A percentile compares a stretch with the other conserved stretches of the same genome.
Conservation (phyloP, 1,139 yeast species). For the Torulaspora globosa region DNA sequence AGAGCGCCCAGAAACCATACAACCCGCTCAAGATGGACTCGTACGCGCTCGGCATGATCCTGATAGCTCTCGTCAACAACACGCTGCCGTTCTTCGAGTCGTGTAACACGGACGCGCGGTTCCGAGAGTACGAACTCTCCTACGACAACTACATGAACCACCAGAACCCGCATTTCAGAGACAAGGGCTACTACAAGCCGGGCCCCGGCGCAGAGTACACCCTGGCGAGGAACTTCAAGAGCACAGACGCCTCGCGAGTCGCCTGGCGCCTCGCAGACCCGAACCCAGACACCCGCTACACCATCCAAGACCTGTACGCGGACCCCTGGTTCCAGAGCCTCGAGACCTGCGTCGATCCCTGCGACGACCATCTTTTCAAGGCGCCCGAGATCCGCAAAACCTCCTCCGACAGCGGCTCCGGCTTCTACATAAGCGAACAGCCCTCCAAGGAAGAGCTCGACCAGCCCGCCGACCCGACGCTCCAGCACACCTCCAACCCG, state of each 20-base stretch:
- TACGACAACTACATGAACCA: conserved; percentile 48
- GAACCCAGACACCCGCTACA: conserved; percentile 49
- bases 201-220: conserved; percentile 70
- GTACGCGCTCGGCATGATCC: conserved; percentile 67
- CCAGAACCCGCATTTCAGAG: conserved; percentile 51
- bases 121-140: conserved; percentile 53
- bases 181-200: conserved; percentile 41
- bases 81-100: conserved; percentile 61
- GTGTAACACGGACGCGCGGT: conserved; percentile 48
- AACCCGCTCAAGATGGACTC: conserved; percentile 66
- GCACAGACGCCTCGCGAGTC: conserved; percentile 57
- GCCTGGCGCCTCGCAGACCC: conserved; percentile 79
- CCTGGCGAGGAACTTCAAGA: conserved; percentile 57
- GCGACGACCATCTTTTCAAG: conserved; percentile 20
- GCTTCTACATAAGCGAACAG: conserved; percentile 11
- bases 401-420: conserved; percentile 14
- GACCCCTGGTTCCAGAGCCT: conserved; percentile 63
- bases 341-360: conserved; percentile 49
- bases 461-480: conserved; percentile 3
- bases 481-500: conserved; percentile 23
- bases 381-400: conserved; percentile 28
- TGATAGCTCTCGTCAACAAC: conserved; percentile 58
- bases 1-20: conserved; percentile 43
- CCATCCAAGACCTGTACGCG: conserved; percentile 48
- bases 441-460: conserved; percentile 8